Evolutionary conservation across 306 rosid species (phyloP).

Genomic region (Quercus wislizeni): DNA sequence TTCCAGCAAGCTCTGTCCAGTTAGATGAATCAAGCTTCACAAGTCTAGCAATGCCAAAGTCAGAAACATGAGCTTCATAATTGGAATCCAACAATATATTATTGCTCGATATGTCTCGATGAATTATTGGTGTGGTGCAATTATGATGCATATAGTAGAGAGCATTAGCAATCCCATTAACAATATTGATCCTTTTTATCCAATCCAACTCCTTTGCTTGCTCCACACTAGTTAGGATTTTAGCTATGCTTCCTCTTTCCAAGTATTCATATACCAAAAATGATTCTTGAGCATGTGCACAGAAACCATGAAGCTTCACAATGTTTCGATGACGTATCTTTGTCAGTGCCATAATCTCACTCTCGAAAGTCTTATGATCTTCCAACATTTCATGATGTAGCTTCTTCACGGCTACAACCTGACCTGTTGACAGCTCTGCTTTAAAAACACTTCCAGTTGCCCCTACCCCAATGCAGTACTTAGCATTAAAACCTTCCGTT

Average conservation of each 20-base stretch:
- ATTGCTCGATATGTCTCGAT: constrained; percentile 41
- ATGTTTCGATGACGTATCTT: too few relatives aligned
- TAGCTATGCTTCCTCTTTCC: constrained; percentile 36
- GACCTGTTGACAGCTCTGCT: constrained; percentile 27
- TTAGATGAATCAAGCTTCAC: constrained; percentile 25
- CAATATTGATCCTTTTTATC: constrained; percentile 20
- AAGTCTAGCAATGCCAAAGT: constrained; percentile 5
- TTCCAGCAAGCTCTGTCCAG: constrained; percentile 42
- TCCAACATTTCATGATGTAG: constrained; percentile 14
- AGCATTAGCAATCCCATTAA: constrained; percentile 35
- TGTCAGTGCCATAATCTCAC: too few relatives aligned
- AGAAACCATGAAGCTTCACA: too few relatives aligned
- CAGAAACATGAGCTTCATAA: constrained; percentile 37
- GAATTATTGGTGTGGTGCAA: constrained; percentile 24
- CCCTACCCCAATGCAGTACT: constrained; percentile 36
- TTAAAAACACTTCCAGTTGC: constrained; percentile 33
- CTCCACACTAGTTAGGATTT: constrained; percentile 10
- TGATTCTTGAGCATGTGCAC: too few relatives aligned
- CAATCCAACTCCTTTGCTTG: constrained; percentile 31
- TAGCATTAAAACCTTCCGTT: constrained; percentile 26
- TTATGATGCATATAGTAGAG: constrained; percentile 34
- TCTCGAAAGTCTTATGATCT: too few relatives aligned
- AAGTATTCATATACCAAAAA: constrained; percentile 5
- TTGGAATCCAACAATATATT: constrained; percentile 32
- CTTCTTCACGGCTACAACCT: constrained; percentile 37